These are phyloP conservation scores for Chloris gayana DNA, from an alignment of 176 grass and related monocot species.

Conservation along the genomic window DNA sequence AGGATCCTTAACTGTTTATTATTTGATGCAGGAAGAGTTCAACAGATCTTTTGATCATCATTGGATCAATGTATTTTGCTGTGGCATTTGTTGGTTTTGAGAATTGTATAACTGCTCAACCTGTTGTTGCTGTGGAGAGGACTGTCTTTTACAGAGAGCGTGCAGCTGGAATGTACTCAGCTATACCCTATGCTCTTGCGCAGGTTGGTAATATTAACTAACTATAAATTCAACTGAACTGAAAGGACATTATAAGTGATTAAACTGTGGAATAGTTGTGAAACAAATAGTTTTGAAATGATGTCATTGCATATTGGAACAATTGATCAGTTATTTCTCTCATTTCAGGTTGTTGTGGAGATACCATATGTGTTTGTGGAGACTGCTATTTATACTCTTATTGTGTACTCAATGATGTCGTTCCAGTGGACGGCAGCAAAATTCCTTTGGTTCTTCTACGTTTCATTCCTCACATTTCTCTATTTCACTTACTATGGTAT, in stretches of 20 bases:
- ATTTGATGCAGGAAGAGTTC: slow-evolving; percentile 50
- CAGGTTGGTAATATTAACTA: slow-evolving; percentile 55
- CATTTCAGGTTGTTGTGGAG: slow-evolving; percentile 71
- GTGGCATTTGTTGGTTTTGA: slow-evolving; percentile 63
- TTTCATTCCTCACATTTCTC: slow-evolving; percentile 64
- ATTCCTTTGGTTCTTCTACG: slow-evolving; percentile 87
- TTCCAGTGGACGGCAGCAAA: slow-evolving; percentile 69
- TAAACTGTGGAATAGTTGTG: background rate
- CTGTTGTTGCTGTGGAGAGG: slow-evolving; percentile 67
- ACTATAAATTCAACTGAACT: slow-evolving; percentile 32
- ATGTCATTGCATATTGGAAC: slow-evolving; percentile 27
- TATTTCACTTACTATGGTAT: slow-evolving; percentile 86
- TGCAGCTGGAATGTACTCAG: slow-evolving; percentile 81
- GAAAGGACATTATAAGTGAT: background rate
- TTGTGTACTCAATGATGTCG: slow-evolving; percentile 65
- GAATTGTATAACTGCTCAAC: slow-evolving; percentile 67
- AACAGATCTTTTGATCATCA: slow-evolving; percentile 51
- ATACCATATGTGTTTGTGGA: slow-evolving; percentile 77
- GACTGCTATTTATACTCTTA: slow-evolving; percentile 44
- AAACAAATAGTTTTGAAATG: background rate
- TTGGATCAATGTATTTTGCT: slow-evolving; percentile 81
- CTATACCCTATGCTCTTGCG: slow-evolving; percentile 74
- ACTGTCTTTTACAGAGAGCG: slow-evolving; percentile 74
- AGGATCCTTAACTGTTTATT: slow-evolving; percentile 30
- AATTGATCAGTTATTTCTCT: background rate